Evolutionary conservation across 2,329 filamentous ascomycete genomes (phyloP).

Genomic region (Fusarium sororula): DNA sequence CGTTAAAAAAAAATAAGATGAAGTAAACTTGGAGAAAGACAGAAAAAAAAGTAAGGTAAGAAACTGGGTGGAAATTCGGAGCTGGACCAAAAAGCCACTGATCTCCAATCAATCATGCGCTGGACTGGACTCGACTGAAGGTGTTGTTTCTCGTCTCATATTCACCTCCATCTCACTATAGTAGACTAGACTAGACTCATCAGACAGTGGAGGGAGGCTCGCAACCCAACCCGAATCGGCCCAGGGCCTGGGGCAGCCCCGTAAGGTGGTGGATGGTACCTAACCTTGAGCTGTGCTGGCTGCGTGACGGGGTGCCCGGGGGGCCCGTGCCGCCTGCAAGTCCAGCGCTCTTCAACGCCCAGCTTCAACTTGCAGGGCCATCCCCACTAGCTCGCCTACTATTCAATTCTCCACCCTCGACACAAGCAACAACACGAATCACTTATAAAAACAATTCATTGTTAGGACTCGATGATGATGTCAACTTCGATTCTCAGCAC

Average conservation of each 20-base stretch:
- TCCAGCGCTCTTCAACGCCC: conserved; percentile 31
- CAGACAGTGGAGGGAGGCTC: neutral
- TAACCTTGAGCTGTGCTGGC: neutral
- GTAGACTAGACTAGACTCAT: neutral
- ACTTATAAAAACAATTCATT: conserved; percentile 2
- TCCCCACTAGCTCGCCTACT: conserved; percentile 22
- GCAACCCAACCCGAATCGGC: conserved; percentile 22
- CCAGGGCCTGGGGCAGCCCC: neutral
- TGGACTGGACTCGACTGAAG: conserved; percentile 16
- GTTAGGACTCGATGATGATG: conserved; percentile 2
- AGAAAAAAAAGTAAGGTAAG: conserved; percentile 2
- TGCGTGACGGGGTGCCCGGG: conserved; percentile 10
- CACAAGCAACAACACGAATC: conserved; percentile 7
- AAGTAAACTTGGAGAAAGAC: neutral
- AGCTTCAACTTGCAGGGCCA: conserved; percentile 27
- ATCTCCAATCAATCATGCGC: conserved; percentile 38
- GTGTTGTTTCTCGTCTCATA: conserved; percentile 27
- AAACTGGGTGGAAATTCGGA: conserved; percentile 30
- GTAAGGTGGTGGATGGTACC: conserved; percentile 3
- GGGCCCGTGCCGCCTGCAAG: conserved; percentile 27
- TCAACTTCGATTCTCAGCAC: neutral
- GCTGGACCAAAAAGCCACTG: conserved; percentile 19
- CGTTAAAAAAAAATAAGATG: neutral
- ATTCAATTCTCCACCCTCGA: conserved; percentile 7
- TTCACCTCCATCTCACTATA: neutral